Conservation (phyloP, 257 asterid genomes). For the Nicotiana obtusifolia region DNA sequence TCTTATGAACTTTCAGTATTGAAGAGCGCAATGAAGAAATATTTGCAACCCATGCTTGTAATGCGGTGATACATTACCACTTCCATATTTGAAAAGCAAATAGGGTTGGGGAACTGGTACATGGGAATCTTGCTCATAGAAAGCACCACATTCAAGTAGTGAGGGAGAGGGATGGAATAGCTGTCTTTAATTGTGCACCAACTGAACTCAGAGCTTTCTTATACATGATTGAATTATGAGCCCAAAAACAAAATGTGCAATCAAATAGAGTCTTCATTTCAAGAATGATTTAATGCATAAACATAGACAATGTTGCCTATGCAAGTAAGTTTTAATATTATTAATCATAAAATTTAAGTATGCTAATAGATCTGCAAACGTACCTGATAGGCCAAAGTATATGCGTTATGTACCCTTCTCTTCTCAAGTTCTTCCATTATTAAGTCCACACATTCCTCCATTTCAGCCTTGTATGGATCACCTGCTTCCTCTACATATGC, state of each 20-base stretch:
- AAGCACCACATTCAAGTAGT: background rate
- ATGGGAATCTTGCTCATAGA: background rate
- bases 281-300: slow-evolving; percentile 3
- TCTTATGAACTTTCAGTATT: background rate
- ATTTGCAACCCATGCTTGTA: background rate
- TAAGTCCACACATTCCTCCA: slow-evolving; percentile 99
- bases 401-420: slow-evolving; percentile 55
- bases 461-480: slow-evolving; percentile 99
- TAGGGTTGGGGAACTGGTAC: background rate
- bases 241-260: background rate
- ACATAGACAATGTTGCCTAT: background rate
- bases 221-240: background rate
- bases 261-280: background rate
- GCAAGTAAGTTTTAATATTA: background rate
- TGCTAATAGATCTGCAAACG: background rate
- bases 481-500: slow-evolving; percentile 99
- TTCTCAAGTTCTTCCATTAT: slow-evolving; percentile 94
- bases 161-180: background rate
- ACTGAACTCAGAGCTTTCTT: background rate
- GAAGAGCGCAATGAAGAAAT: background rate
- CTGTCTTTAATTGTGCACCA: background rate
- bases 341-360: background rate
- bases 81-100: background rate
- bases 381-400: slow-evolving; percentile 99
- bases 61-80: background rate